Conservation (phyloP, 768 basidiomycete species). For the Tulasnella sp. region DNA sequence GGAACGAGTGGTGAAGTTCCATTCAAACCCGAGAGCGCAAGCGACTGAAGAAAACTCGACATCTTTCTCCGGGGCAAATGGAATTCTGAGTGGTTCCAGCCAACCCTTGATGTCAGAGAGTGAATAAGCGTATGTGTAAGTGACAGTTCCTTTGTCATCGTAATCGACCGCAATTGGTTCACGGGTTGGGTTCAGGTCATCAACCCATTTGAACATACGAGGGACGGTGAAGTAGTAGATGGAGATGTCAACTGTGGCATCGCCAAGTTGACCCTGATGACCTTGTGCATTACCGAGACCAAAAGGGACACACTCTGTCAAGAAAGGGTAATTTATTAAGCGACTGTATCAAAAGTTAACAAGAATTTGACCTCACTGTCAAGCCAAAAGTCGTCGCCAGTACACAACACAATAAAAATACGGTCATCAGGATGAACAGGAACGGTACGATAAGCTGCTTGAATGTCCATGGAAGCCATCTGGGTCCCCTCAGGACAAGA, state of each 20-base stretch:
- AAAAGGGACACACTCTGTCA: constrained; percentile 18
- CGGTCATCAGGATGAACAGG: constrained; percentile 13
- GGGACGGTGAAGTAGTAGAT: background rate
- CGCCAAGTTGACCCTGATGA: constrained; percentile 19
- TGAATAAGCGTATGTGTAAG: background rate
- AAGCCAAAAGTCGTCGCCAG: constrained; percentile 16
- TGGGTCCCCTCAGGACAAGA: constrained; percentile 20
- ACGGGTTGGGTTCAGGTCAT: constrained; percentile 22
- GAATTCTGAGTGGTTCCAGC: background rate
- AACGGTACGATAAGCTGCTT: constrained; percentile 11
- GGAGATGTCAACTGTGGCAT: constrained; percentile 17
- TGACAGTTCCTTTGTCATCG: background rate
- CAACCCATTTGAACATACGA: constrained; percentile 24
- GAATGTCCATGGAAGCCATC: constrained; percentile 20
- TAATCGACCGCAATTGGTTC: background rate
- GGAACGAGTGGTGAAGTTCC: background rate
- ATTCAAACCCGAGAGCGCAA: background rate
- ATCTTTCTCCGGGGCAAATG: background rate
- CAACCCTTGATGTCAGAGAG: background rate
- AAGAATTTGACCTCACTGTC: no score
- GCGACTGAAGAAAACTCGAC: background rate
- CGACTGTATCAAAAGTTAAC: no score
- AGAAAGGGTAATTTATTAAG: no score
- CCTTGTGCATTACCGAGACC: constrained; percentile 18
- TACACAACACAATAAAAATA: background rate